Conservation (phyloP, 1,284 basidiomycete species). For the Trametes versicolor region DNA sequence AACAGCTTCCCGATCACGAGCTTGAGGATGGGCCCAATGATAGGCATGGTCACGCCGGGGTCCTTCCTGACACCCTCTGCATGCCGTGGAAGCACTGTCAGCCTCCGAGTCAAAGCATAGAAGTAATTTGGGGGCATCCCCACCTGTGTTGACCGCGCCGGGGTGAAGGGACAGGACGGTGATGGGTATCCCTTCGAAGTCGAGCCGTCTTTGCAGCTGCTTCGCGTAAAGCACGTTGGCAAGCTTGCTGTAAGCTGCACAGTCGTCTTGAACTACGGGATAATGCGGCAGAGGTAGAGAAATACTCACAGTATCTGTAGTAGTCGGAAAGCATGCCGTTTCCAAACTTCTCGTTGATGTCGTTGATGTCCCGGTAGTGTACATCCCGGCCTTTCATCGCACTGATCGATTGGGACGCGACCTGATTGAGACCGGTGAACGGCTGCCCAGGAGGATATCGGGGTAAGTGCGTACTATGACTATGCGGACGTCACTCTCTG, state of each 20-base stretch:
- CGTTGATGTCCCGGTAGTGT: constrained; percentile 49
- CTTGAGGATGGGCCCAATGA: constrained; percentile 25
- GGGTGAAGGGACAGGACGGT: constrained; percentile 49
- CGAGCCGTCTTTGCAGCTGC: constrained; percentile 43
- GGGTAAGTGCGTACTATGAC: constrained; percentile 52
- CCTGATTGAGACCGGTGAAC: constrained; percentile 10
- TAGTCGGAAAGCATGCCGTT: constrained; percentile 40
- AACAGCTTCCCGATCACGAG: constrained; percentile 30
- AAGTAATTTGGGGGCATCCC: constrained; percentile 1
- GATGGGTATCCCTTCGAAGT: constrained; percentile 43
- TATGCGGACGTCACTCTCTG: constrained; percentile 60
- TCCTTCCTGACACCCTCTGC: constrained; percentile 30
- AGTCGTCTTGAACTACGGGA: not conserved
- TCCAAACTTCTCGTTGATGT: constrained; percentile 51
- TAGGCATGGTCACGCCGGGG: constrained; percentile 14
- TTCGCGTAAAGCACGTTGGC: constrained; percentile 44
- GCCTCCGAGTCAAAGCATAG: constrained; percentile 22
- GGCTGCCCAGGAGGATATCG: not conserved
- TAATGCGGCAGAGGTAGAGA: not conserved
- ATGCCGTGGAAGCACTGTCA: not conserved
- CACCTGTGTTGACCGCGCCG: constrained; percentile 53
- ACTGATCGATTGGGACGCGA: constrained; percentile 32
- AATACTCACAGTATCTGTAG: constrained; percentile 46
- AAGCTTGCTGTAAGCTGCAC: constrained; percentile 49
- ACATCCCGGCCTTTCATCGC: constrained; percentile 28